phyloP scores from a whole-genome alignment of 441 rosid species.

The Brassica hybrid region DNA sequence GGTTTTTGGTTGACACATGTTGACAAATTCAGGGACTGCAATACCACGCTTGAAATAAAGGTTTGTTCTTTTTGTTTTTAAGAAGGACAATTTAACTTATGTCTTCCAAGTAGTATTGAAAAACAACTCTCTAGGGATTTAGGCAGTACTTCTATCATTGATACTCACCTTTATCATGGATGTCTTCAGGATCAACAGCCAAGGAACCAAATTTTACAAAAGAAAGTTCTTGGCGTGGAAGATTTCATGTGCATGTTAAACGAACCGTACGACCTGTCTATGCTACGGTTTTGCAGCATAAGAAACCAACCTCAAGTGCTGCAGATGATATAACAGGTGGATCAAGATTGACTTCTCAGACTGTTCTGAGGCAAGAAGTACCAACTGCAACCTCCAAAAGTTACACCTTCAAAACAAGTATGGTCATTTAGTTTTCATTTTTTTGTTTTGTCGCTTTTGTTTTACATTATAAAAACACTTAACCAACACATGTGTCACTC shows the following conservation, averaged over 20 bases:
- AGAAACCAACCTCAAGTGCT: not conserved
- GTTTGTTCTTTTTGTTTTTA: too few relatives aligned
- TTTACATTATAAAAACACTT: too few relatives aligned
- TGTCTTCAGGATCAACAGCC: constrained; percentile 57
- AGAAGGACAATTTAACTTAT: too few relatives aligned
- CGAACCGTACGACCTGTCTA: constrained; percentile 41
- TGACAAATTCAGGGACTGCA: too few relatives aligned
- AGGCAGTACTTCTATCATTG: not conserved
- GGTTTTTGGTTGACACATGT: too few relatives aligned
- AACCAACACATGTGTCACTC: too few relatives aligned
- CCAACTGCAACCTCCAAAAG: not conserved
- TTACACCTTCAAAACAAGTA: not conserved
- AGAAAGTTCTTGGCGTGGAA: constrained; percentile 73
- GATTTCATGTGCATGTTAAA: constrained; percentile 42
- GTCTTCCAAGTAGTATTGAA: too few relatives aligned
- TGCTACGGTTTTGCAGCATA: constrained; percentile 23
- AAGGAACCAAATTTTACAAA: constrained; percentile 63
- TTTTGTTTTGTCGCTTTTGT: too few relatives aligned
- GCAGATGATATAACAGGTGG: too few relatives aligned
- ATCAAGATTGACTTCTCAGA: not conserved
- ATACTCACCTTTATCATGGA: not conserved
- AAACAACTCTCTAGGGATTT: not conserved
- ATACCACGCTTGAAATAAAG: too few relatives aligned
- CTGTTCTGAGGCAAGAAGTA: not conserved
- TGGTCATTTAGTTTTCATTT: not conserved